These are phyloP conservation scores for Fusarium equiseti DNA, from an alignment of 2,329 filamentous ascomycete genomes.

Conservation along the genomic window DNA sequence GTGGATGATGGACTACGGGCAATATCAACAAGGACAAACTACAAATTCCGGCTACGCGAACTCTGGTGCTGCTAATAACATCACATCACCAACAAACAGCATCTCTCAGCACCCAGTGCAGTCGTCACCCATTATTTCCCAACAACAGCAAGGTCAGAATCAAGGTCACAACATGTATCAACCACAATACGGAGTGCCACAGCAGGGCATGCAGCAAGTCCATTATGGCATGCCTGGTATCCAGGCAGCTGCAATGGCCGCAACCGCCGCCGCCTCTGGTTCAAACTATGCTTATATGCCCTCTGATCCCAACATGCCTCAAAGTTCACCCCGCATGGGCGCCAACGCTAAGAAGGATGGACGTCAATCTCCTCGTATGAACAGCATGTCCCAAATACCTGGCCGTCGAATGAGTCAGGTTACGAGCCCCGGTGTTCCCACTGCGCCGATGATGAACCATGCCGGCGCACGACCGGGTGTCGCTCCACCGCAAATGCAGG, in stretches of 20 bases:
- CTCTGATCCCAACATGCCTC: constrained; percentile 75
- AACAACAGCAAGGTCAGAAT: constrained; percentile 73
- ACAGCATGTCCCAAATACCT: constrained; percentile 69
- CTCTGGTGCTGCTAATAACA: constrained; percentile 66
- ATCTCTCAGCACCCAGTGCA: constrained; percentile 76
- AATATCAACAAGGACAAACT: constrained; percentile 75
- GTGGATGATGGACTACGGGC: constrained; percentile 79
- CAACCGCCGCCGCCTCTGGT: constrained; percentile 90
- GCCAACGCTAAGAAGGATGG: constrained; percentile 78
- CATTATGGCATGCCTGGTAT: constrained; percentile 82
- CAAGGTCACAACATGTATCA: constrained; percentile 83
- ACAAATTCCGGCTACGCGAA: constrained; percentile 74
- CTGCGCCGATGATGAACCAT: constrained; percentile 81
- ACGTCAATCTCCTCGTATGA: constrained; percentile 83
- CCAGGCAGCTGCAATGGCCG: constrained; percentile 91
- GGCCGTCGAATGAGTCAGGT: constrained; percentile 81
- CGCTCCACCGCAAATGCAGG: constrained; percentile 69
- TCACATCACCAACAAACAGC: constrained; percentile 80
- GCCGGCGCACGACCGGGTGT: constrained; percentile 63
- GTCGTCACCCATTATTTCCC: constrained; percentile 83
- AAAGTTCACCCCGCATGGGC: constrained; percentile 81
- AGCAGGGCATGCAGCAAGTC: constrained; percentile 75
- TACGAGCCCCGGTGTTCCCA: constrained; percentile 79
- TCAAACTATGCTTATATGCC: constrained; percentile 80
- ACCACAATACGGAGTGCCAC: constrained; percentile 79